Conservation (phyloP, 2,329 filamentous ascomycete genomes). For the Colletotrichum scovillei region DNA sequence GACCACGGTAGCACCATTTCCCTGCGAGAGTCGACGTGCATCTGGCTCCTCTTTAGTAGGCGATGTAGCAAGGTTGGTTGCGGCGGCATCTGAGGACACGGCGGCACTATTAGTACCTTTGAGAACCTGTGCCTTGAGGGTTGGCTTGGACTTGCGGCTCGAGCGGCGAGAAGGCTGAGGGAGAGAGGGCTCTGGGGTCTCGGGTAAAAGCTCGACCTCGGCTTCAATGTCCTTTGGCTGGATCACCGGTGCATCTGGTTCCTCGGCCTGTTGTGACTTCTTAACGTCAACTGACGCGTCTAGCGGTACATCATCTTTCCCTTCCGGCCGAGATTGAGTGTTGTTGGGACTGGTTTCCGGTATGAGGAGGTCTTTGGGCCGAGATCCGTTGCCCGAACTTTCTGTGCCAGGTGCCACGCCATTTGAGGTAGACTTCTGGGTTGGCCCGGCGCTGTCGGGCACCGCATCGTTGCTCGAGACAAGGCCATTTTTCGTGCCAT, state of each 20-base stretch:
- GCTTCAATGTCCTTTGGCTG: neutral
- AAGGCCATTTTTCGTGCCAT: neutral
- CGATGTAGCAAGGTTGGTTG: neutral
- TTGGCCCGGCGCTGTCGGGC: slow-evolving; percentile 28
- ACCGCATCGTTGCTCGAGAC: slow-evolving; percentile 33
- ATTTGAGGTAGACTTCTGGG: slow-evolving; percentile 9
- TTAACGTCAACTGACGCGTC: neutral
- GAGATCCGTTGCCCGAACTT: slow-evolving; percentile 31
- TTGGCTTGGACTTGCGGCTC: slow-evolving; percentile 21
- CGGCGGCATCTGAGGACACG: neutral
- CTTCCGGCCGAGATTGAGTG: slow-evolving; percentile 22
- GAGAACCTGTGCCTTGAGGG: slow-evolving; percentile 20
- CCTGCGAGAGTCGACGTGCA: no score
- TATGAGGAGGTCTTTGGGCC: slow-evolving; percentile 39
- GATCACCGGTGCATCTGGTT: neutral
- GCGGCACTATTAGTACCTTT: neutral
- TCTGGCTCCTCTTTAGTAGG: neutral
- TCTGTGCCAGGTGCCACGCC: slow-evolving; percentile 9
- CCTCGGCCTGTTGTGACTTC: neutral
- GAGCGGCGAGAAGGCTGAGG: slow-evolving; percentile 25
- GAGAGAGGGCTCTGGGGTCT: neutral
- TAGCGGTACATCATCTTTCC: neutral
- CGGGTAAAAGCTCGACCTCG: neutral
- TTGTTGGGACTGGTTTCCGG: slow-evolving; percentile 45
- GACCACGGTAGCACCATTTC: no score